A percentile compares a stretch with the other conserved stretches of the same genome.
Conservation (phyloP, 2,329 filamentous ascomycete genomes). For the Chrysosporium keratinophilum region DNA sequence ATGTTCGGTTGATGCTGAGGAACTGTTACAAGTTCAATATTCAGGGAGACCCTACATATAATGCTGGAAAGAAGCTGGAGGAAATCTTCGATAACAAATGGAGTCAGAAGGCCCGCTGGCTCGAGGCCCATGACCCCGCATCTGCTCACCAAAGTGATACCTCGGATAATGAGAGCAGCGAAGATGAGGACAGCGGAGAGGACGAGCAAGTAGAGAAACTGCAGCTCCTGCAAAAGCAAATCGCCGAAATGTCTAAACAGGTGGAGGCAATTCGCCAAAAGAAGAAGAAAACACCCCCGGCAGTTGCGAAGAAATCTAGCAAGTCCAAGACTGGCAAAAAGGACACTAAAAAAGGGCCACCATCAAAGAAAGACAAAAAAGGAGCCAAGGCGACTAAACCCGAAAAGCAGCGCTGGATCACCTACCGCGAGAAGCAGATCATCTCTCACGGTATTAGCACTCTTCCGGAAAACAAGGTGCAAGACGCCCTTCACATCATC, state of each 20-base stretch:
- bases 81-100: constrained; percentile 65
- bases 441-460: constrained; percentile 78
- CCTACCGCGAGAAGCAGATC: constrained; percentile 74
- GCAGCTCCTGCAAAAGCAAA: constrained; percentile 56
- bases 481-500: constrained; percentile 77
- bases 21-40: constrained; percentile 93
- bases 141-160: constrained; percentile 56
- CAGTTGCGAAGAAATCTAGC: constrained; percentile 38
- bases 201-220: constrained; percentile 55
- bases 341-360: constrained; percentile 35
- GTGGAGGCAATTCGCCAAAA: constrained; percentile 47
- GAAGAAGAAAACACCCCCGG: constrained; percentile 49
- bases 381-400: constrained; percentile 29
- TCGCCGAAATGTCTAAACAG: constrained; percentile 63
- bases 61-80: constrained; percentile 61
- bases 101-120: constrained; percentile 68
- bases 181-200: constrained; percentile 57
- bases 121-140: constrained; percentile 61
- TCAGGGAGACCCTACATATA: constrained; percentile 62
- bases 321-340: constrained; percentile 38
- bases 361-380: constrained; percentile 49
- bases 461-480: constrained; percentile 66
- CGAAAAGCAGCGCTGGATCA: constrained; percentile 55
- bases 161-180: constrained; percentile 59
- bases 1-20: constrained; percentile 69